Conservation (phyloP, 192 early-diverging fungal genomes). For the Gorgonomyces haynaldii region DNA sequence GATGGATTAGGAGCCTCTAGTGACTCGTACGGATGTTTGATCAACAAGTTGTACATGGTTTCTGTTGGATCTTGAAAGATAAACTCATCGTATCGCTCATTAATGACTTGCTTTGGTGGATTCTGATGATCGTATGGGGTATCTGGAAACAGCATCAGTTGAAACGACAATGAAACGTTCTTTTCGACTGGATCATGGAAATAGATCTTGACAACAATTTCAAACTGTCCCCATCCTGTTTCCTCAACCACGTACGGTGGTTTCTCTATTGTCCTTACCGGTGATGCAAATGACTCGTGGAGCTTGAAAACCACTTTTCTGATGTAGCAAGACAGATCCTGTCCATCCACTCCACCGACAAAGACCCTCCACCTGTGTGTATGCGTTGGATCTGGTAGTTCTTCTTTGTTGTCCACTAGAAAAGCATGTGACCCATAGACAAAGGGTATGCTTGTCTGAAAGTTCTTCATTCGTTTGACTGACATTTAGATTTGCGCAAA, state of each 20-base stretch:
- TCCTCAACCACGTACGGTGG: constrained; percentile 88
- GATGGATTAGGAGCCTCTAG: not conserved
- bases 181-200: constrained; percentile 69
- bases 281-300: constrained; percentile 83
- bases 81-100: constrained; percentile 73
- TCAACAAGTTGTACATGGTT: not conserved
- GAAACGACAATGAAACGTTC: constrained; percentile 73
- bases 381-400: constrained; percentile 61
- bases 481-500: too few species aligned
- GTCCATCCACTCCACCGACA: constrained; percentile 69
- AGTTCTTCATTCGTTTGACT: too few species aligned
- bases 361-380: constrained; percentile 95
- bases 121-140: constrained; percentile 47
- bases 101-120: constrained; percentile 54
- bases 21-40: not conserved
- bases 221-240: constrained; percentile 99
- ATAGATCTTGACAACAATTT: constrained; percentile 85
- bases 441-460: constrained; percentile 66
- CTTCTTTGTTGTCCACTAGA: constrained; percentile 35
- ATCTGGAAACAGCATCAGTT: constrained; percentile 83
- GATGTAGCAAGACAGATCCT: constrained; percentile 77
- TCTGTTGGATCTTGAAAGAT: constrained; percentile 20
- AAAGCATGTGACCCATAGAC: constrained; percentile 78
- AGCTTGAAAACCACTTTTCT: constrained; percentile 88
- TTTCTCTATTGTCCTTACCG: constrained; percentile 56